Conservation (phyloP, 352 stramenopile genomes). For the Globisporangium apiculatum region DNA sequence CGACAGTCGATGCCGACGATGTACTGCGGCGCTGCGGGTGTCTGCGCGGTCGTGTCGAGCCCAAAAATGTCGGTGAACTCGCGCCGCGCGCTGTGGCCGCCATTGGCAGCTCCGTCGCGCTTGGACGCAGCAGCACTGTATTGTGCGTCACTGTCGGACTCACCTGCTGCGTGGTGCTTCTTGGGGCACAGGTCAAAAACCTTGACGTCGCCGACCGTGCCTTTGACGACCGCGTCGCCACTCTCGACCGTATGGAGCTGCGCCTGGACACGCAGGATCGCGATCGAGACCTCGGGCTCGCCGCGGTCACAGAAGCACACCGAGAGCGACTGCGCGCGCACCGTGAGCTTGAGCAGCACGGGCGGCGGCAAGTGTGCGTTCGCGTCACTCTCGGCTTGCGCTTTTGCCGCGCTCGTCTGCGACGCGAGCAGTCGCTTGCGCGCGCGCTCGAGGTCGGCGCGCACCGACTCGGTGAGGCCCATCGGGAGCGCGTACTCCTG, state of each 20-base stretch:
- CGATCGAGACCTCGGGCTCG: conserved; percentile 55
- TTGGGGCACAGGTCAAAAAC: conserved; percentile 61
- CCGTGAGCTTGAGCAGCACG: conserved; percentile 30
- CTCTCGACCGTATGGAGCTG: conserved; percentile 24
- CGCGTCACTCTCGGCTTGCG: conserved; percentile 4
- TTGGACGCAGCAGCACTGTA: not conserved
- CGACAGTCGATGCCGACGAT: conserved; percentile 41
- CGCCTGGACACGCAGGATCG: conserved; percentile 46
- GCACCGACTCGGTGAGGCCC: conserved; percentile 73
- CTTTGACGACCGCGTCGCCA: conserved; percentile 30
- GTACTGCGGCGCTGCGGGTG: conserved; percentile 14
- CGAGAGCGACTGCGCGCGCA: conserved; percentile 69
- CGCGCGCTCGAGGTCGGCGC: conserved; percentile 73
- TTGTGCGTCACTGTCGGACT: conserved; percentile 7
- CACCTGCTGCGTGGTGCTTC: conserved; percentile 7
- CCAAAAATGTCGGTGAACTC: conserved; percentile 56
- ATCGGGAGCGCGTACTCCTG: conserved; percentile 70
- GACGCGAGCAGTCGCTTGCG: conserved; percentile 49
- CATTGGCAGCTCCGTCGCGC: not conserved
- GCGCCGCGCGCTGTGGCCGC: conserved; percentile 1
- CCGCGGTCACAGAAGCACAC: conserved; percentile 70
- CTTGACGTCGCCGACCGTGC: conserved; percentile 52
- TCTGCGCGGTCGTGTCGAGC: conserved; percentile 22
- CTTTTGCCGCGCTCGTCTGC: conserved; percentile 4
- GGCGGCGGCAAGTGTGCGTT: not conserved